These are phyloP conservation scores for Nakaseomyces bracarensis DNA, from an alignment of 1,139 yeast species.

Conservation along the genomic window DNA sequence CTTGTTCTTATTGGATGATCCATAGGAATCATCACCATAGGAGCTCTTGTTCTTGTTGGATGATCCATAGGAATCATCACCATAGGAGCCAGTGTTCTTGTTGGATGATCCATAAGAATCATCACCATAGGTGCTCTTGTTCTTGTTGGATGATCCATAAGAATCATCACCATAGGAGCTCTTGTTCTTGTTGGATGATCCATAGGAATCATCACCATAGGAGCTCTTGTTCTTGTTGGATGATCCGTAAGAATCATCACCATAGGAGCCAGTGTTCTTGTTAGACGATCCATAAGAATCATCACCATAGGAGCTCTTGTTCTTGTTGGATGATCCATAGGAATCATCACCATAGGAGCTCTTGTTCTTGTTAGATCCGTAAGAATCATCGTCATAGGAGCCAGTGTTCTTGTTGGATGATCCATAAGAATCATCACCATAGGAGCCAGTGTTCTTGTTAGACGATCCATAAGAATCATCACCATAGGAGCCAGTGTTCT, in stretches of 20 bases:
- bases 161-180: constrained; percentile 8
- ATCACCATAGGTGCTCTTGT: constrained; percentile 22
- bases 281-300: constrained; percentile 26
- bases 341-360: constrained; percentile 25
- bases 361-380: constrained; percentile 12
- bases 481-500: constrained; percentile 14
- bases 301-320: constrained; percentile 16
- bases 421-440: constrained; percentile 10
- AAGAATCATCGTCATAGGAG: constrained; percentile 16
- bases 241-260: constrained; percentile 19
- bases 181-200: constrained; percentile 12
- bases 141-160: constrained; percentile 11
- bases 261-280: constrained; percentile 15
- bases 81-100: constrained; percentile 17
- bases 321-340: constrained; percentile 21
- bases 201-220: constrained; percentile 13
- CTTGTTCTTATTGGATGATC: constrained; percentile 13
- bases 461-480: constrained; percentile 12
- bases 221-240: constrained; percentile 16
- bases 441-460: constrained; percentile 14
- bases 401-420: constrained; percentile 12
- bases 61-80: constrained; percentile 28
- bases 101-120: constrained; percentile 10
- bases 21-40: constrained; percentile 17
- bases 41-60: constrained; percentile 14